A percentile compares a stretch with the other conserved stretches of the same genome.
These are phyloP conservation scores for Lentinula boryana DNA, from an alignment of 768 basidiomycete genomes.

Conservation along the genomic window DNA sequence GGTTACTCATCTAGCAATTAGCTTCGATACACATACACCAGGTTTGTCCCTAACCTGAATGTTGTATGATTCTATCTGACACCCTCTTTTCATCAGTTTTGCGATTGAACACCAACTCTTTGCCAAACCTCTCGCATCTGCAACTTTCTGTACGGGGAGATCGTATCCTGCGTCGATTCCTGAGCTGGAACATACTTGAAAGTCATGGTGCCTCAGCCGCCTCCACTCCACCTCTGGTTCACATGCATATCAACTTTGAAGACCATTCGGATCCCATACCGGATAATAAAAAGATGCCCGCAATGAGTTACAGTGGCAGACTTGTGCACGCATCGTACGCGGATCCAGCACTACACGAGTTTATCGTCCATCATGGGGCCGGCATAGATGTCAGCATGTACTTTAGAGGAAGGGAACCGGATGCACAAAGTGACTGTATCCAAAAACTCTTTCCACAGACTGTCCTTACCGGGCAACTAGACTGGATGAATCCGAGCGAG, in stretches of 20 bases:
- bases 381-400: background rate
- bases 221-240: background rate
- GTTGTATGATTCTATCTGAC: background rate
- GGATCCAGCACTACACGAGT: background rate
- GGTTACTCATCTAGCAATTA: slow-evolving; percentile 1
- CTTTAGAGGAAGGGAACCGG: background rate
- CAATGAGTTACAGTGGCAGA: background rate
- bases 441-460: background rate
- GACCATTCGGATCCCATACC: background rate
- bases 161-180: background rate
- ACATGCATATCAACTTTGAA: background rate
- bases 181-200: background rate
- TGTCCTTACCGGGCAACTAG: background rate
- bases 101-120: background rate
- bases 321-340: background rate
- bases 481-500: background rate
- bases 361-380: background rate
- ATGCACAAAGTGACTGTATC: background rate
- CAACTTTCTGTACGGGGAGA: background rate
- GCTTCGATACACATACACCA: background rate
- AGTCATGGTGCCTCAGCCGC: background rate
- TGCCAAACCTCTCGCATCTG: background rate
- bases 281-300: background rate
- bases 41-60: background rate
- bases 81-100: background rate